Evolutionary conservation across 495 filamentous ascomycete genomes (phyloP).

Genomic region (Glarea lozoyensis): DNA sequence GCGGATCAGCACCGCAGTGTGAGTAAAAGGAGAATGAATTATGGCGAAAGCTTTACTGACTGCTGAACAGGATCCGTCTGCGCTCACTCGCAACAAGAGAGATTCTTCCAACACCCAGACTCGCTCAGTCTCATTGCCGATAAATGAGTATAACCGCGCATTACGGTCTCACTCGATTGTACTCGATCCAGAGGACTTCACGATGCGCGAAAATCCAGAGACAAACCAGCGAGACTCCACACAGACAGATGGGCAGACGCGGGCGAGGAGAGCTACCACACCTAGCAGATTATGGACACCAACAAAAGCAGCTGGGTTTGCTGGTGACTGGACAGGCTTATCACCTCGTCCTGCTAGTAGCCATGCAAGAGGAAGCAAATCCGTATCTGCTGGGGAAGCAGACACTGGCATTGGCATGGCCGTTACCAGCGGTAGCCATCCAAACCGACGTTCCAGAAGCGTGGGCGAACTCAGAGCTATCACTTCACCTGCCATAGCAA

Average conservation of each 20-base stretch:
- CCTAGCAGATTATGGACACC: constrained; percentile 19
- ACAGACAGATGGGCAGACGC: constrained; percentile 28
- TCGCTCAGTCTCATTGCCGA: constrained; percentile 41
- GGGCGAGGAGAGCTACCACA: constrained; percentile 27
- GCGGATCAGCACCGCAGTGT: constrained; percentile 33
- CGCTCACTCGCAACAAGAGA: constrained; percentile 23
- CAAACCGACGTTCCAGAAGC: constrained; percentile 43
- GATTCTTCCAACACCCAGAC: constrained; percentile 26
- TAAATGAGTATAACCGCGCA: constrained; percentile 43
- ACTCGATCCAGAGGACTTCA: constrained; percentile 24
- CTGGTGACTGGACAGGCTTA: constrained; percentile 35
- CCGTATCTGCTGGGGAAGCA: constrained; percentile 7
- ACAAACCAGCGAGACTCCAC: constrained; percentile 33
- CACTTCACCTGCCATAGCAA: constrained; percentile 18
- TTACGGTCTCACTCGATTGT: constrained; percentile 42
- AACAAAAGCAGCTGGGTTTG: constrained; percentile 21
- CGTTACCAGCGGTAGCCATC: constrained; percentile 35
- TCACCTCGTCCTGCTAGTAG: constrained; percentile 45
- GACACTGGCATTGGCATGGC: constrained; percentile 37
- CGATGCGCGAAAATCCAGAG: constrained; percentile 30
- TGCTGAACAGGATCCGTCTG: constrained; percentile 31
- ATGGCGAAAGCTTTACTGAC: constrained; percentile 12
- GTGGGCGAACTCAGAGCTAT: constrained; percentile 37
- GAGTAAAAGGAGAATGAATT: constrained; percentile 18
- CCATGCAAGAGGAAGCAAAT: constrained; percentile 34